A percentile compares a stretch with the other conserved stretches of the same genome.
phyloP scores from a whole-genome alignment of 495 filamentous ascomycete genomes.

The Aspergillus conjunctus region DNA sequence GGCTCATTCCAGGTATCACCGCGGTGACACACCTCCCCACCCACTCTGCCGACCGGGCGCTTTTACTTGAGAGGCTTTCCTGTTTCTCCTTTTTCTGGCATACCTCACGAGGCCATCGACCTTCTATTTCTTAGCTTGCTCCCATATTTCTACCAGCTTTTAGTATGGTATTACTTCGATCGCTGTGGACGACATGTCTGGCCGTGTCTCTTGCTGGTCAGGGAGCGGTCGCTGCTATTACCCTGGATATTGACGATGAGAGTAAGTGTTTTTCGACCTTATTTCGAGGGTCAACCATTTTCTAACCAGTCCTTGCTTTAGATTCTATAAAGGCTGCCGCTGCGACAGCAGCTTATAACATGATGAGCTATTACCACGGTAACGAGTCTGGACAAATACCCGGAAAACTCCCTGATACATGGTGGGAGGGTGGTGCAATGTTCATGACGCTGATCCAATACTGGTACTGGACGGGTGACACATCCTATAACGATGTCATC shows the following conservation, averaged over 20 bases:
- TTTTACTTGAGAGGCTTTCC: not conserved
- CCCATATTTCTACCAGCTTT: not conserved
- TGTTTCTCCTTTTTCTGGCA: not conserved
- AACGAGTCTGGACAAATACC: conserved; percentile 61
- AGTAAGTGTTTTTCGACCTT: conserved; percentile 21
- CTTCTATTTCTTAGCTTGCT: not conserved
- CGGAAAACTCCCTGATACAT: conserved; percentile 66
- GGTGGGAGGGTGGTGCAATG: conserved; percentile 78
- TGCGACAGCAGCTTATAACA: conserved; percentile 60
- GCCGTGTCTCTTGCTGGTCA: conserved; percentile 25
- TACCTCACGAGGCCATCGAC: not conserved
- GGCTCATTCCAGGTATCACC: not conserved
- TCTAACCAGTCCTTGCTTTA: conserved; percentile 26
- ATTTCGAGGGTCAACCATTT: not conserved
- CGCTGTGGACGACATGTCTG: conserved; percentile 21
- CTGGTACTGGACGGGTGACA: conserved; percentile 74
- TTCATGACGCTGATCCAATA: conserved; percentile 78
- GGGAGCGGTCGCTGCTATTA: conserved; percentile 32
- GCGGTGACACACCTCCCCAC: not conserved
- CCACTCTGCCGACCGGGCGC: not conserved
- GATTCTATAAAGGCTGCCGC: conserved; percentile 64
- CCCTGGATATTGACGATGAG: conserved; percentile 37
- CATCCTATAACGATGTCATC: conserved; percentile 64
- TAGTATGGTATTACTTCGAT: conserved; percentile 30
- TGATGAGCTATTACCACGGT: conserved; percentile 67